Evolutionary conservation across 2,329 filamentous ascomycete genomes (phyloP).

Genomic region (Xylaria sp.): DNA sequence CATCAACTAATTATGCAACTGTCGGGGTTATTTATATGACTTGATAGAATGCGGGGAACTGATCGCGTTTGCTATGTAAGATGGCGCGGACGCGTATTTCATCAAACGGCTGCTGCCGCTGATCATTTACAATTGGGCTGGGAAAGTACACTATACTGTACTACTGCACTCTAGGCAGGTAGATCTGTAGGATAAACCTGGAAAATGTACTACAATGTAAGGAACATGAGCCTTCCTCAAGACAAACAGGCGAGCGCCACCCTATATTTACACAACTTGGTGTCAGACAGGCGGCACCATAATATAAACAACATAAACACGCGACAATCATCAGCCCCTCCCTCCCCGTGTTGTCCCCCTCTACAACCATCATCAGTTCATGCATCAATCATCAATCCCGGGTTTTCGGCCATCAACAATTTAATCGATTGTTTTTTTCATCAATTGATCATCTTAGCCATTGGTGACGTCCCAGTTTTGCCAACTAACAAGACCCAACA

Average conservation of each 20-base stretch:
- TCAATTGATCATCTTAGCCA: constrained; percentile 33
- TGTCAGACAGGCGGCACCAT: constrained; percentile 6
- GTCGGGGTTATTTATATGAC: background rate
- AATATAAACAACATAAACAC: constrained; percentile 35
- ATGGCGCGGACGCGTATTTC: constrained; percentile 21
- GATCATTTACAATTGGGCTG: background rate
- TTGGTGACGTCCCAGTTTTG: constrained; percentile 23
- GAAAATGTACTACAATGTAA: constrained; percentile 10
- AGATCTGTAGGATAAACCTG: background rate
- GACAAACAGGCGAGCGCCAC: background rate
- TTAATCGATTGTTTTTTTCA: constrained; percentile 26
- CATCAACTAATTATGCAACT: constrained; percentile 3
- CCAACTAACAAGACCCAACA: background rate
- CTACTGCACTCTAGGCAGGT: constrained; percentile 2
- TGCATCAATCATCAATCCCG: constrained; percentile 35
- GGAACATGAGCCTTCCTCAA: background rate
- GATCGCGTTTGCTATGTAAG: constrained; percentile 9
- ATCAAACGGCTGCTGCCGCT: background rate
- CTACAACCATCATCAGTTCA: constrained; percentile 27
- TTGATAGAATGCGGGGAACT: constrained; percentile 6
- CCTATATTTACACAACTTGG: constrained; percentile 9
- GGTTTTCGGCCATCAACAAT: constrained; percentile 35
- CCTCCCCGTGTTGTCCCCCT: background rate
- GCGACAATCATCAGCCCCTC: constrained; percentile 4
- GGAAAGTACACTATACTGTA: constrained; percentile 4